These are phyloP conservation scores for Friedmanniomyces simplex DNA, from an alignment of 495 filamentous ascomycete species.

Conservation along the genomic window DNA sequence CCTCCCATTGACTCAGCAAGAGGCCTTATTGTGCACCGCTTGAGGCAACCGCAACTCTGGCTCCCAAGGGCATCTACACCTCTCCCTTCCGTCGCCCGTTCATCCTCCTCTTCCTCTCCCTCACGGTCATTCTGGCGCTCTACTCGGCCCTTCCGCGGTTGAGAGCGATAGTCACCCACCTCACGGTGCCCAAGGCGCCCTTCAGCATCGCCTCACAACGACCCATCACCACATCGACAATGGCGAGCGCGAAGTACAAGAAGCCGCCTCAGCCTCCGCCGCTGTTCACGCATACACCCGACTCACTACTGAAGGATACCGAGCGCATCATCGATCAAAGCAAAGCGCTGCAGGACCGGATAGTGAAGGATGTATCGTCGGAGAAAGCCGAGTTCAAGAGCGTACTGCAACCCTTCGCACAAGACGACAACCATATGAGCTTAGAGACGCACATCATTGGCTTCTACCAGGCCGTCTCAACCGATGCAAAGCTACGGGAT, in stretches of 20 bases:
- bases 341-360: constrained; percentile 58
- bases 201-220: constrained; percentile 21
- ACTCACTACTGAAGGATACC: constrained; percentile 65
- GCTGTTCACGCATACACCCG: constrained; percentile 70
- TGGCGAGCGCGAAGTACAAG: constrained; percentile 55
- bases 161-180: constrained; percentile 47
- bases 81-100: constrained; percentile 18
- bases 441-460: constrained; percentile 35
- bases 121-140: constrained; percentile 69
- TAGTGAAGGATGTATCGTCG: constrained; percentile 57
- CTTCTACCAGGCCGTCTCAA: constrained; percentile 41
- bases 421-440: constrained; percentile 36
- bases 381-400: constrained; percentile 40
- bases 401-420: constrained; percentile 36
- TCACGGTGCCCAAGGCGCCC: constrained; percentile 22
- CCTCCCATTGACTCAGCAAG: no score
- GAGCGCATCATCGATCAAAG: constrained; percentile 61
- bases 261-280: constrained; percentile 79
- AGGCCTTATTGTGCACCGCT: neutral
- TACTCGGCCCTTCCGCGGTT: constrained; percentile 54
- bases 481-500: constrained; percentile 37
- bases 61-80: neutral
- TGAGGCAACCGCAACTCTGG: constrained; percentile 2
- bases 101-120: constrained; percentile 50
- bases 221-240: constrained; percentile 51